These are phyloP conservation scores for Mycena sanguinolenta DNA, from an alignment of 768 basidiomycete genomes.

Conservation along the genomic window DNA sequence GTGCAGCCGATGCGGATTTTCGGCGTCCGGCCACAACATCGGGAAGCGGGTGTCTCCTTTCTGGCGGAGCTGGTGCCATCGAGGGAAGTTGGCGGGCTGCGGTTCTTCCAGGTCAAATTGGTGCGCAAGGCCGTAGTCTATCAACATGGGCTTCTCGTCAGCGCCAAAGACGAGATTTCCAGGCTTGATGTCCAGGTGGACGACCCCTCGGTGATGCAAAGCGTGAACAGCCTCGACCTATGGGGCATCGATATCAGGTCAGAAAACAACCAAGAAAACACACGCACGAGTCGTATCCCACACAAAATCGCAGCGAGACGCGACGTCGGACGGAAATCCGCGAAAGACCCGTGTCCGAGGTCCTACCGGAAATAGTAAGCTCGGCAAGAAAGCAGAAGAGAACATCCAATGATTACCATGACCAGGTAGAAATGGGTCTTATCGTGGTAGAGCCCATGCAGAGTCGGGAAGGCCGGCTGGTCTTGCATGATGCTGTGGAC, in stretches of 20 bases:
- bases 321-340: not conserved
- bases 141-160: not conserved
- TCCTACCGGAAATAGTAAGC: conserved; percentile 1
- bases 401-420: conserved; percentile 6
- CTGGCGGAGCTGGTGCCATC: not conserved
- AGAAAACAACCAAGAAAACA: too few relatives aligned
- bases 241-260: too few relatives aligned
- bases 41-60: not conserved
- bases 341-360: not conserved
- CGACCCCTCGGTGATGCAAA: conserved; percentile 15
- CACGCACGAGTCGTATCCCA: conserved; percentile 7
- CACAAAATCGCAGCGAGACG: not conserved
- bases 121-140: conserved; percentile 11
- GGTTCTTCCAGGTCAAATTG: not conserved
- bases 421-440: not conserved
- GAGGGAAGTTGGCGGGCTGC: not conserved
- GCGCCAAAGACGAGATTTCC: not conserved
- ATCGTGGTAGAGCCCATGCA: conserved; percentile 11
- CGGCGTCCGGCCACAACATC: not conserved
- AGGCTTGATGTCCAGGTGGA: conserved; percentile 20
- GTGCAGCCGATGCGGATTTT: not conserved
- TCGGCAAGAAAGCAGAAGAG: not conserved
- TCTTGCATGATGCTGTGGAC: not conserved
- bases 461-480: conserved; percentile 12
- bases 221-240: too few relatives aligned